Percentiles rank a stretch among this genome's conserved stretches.
These are phyloP conservation scores for Rhodamnia argentea DNA, from an alignment of 345 rosid species.

Conservation along the genomic window DNA sequence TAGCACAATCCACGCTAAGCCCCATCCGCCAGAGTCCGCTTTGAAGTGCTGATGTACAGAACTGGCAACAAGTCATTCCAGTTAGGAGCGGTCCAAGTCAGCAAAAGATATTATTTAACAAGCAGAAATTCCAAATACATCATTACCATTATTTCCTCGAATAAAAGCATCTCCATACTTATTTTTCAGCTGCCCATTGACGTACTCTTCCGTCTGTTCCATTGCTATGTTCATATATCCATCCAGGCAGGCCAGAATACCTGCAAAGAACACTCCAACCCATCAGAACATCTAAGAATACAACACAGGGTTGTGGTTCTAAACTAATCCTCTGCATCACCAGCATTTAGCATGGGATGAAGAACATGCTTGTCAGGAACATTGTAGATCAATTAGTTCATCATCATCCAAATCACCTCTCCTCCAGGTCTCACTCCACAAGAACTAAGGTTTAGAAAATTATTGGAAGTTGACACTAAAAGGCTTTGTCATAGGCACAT, in stretches of 20 bases:
- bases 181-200: constrained; percentile 87
- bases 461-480: neutral
- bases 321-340: neutral
- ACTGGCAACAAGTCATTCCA: constrained; percentile 32
- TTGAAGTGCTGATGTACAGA: constrained; percentile 87
- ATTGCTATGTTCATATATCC: constrained; percentile 64
- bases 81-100: neutral
- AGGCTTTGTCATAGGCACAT: neutral
- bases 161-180: constrained; percentile 95
- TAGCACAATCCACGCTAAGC: constrained; percentile 14
- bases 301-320: neutral
- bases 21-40: constrained; percentile 71
- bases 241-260: neutral
- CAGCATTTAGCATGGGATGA: neutral
- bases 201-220: constrained; percentile 96
- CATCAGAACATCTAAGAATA: neutral
- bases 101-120: neutral
- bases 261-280: neutral
- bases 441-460: neutral
- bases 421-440: neutral
- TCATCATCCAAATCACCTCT: neutral
- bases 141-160: constrained; percentile 83
- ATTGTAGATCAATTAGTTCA: neutral
- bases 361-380: neutral
- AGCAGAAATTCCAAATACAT: neutral